phyloP scores from a whole-genome alignment of 805 yeast genomes.

The Schwanniomyces vanrijiae region DNA sequence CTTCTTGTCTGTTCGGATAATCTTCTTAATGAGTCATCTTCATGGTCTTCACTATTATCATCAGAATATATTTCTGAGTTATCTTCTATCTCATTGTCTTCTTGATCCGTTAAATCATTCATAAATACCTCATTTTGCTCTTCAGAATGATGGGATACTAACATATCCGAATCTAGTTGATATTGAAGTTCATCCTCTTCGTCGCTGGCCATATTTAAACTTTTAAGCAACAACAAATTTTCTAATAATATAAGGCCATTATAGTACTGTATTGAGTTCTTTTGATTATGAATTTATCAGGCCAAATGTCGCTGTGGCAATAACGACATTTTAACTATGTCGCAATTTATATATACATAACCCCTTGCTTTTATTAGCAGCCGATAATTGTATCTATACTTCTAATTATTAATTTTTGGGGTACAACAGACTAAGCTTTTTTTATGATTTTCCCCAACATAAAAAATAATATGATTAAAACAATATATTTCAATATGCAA shows the following conservation, averaged over 20 bases:
- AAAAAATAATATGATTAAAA: no score
- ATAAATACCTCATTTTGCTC: constrained; percentile 4
- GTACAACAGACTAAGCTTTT: no score
- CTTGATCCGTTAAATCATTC: constrained; percentile 2
- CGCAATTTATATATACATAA: neutral
- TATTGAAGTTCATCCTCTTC: neutral
- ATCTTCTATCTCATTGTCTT: constrained; percentile 1
- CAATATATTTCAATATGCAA: no score
- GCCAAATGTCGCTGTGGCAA: neutral
- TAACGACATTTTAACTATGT: neutral
- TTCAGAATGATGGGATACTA: constrained; percentile 1
- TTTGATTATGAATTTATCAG: neutral
- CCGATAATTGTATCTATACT: no score
- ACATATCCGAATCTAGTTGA: constrained; percentile 5
- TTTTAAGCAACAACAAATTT: neutral
- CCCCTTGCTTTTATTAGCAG: neutral
- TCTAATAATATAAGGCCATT: neutral
- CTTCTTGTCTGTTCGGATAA: constrained; percentile 36
- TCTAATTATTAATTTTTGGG: no score
- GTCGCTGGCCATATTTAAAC: neutral
- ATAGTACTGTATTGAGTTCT: neutral
- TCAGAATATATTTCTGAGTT: neutral
- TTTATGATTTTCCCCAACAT: no score
- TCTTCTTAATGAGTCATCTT: constrained; percentile 32
- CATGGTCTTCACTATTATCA: neutral